A percentile compares a stretch with the other conserved stretches of the same genome.
Evolutionary conservation across 2,329 filamentous ascomycete species (phyloP).

Genomic region (Parasarocladium wereldwijsianum): DNA sequence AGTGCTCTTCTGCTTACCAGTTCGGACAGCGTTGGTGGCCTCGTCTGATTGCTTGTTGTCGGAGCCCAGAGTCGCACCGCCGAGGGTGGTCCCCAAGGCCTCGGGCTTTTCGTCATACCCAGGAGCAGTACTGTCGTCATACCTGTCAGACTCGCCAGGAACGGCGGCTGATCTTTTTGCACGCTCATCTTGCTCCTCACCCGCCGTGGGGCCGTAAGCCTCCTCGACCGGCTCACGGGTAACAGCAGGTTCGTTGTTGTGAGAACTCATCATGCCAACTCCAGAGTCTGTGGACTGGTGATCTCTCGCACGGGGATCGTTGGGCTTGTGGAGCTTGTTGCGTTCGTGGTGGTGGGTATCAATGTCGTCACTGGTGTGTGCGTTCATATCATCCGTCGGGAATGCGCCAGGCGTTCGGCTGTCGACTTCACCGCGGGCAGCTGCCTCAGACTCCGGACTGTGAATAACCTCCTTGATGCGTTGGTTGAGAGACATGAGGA

Average conservation of each 20-base stretch:
- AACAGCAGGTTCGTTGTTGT: background rate
- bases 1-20: background rate
- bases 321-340: slow-evolving; percentile 4
- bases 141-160: background rate
- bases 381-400: slow-evolving; percentile 3
- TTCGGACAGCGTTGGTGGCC: background rate
- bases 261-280: background rate
- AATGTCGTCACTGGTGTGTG: background rate
- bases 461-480: slow-evolving; percentile 1
- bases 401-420: slow-evolving; percentile 3
- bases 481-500: background rate
- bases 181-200: slow-evolving; percentile 2
- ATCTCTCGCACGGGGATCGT: background rate
- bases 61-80: background rate
- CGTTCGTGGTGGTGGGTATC: slow-evolving; percentile 1
- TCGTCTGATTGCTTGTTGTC: background rate
- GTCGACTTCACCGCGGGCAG: background rate
- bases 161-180: slow-evolving; percentile 1
- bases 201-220: slow-evolving; percentile 2
- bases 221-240: slow-evolving; percentile 2
- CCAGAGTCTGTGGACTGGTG: slow-evolving; percentile 2
- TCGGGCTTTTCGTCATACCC: slow-evolving; percentile 3
- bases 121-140: background rate
- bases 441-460: background rate
- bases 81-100: background rate